These are phyloP conservation scores for Cyphellophora europaea DNA, from an alignment of 2,329 filamentous ascomycete species.

Conservation along the genomic window DNA sequence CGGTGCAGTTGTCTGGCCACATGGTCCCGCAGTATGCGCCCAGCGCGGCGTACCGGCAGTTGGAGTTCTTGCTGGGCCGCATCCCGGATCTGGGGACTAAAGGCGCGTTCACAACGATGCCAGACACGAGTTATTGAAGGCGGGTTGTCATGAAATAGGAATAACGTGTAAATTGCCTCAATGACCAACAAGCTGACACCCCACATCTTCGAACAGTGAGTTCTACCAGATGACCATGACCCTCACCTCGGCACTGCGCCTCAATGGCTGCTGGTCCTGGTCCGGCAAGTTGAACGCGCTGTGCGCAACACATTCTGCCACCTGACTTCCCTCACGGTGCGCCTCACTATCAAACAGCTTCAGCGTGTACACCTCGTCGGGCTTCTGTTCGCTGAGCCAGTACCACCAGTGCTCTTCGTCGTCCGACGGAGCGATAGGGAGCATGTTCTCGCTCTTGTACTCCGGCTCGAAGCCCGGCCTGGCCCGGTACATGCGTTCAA, in stretches of 20 bases:
- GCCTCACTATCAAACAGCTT: conserved; percentile 10
- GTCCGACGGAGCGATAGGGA: conserved; percentile 5
- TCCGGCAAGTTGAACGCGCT: conserved; percentile 5
- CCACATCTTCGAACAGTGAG: too few relatives aligned
- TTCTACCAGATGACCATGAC: conserved; percentile 8
- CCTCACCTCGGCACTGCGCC: conserved; percentile 5
- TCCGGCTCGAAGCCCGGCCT: conserved; percentile 5
- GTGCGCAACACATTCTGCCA: conserved; percentile 5
- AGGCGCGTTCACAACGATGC: conserved; percentile 17
- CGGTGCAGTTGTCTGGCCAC: conserved; percentile 56
- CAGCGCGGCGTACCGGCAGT: conserved; percentile 48
- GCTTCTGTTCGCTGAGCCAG: conserved; percentile 7
- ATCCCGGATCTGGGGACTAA: conserved; percentile 42
- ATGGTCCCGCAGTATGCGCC: conserved; percentile 34
- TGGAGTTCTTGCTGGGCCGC: conserved; percentile 64
- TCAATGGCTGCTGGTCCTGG: conserved; percentile 1
- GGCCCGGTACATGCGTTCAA: conserved; percentile 2
- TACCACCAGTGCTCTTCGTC: conserved; percentile 3
- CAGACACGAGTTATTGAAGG: conserved; percentile 11
- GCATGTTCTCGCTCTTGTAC: conserved; percentile 5
- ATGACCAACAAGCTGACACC: too few relatives aligned
- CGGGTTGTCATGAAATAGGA: too few relatives aligned
- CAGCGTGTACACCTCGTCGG: conserved; percentile 7
- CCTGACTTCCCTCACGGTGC: conserved; percentile 1
- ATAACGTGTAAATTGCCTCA: too few relatives aligned